A percentile compares a stretch with the other conserved stretches of the same genome.
Evolutionary conservation across 768 basidiomycete species (phyloP).

Genomic region (Mycena polygramma): DNA sequence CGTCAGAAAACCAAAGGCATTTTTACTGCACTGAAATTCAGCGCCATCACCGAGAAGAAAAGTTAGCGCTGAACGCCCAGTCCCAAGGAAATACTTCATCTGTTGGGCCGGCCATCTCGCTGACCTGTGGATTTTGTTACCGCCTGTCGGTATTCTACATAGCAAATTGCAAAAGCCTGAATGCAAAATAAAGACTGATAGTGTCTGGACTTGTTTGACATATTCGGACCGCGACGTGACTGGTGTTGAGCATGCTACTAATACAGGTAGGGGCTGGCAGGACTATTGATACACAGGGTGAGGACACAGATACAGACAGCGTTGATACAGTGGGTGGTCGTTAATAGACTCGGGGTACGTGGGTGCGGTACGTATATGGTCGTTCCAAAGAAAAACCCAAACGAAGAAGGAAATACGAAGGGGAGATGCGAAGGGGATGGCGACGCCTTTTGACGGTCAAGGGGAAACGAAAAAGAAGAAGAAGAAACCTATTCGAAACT

Average conservation of each 20-base stretch:
- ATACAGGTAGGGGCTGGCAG: slow-evolving; percentile 8
- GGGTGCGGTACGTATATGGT: neutral
- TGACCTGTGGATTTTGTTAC: too few species aligned
- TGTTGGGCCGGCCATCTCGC: too few species aligned
- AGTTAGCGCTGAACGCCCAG: too few species aligned
- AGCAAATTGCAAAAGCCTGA: too few species aligned
- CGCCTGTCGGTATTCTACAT: too few species aligned
- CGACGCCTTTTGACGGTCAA: slow-evolving; percentile 37
- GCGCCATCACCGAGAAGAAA: too few species aligned
- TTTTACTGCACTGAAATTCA: too few species aligned
- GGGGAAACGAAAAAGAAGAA: neutral
- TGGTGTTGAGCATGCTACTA: neutral
- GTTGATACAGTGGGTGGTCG: slow-evolving; percentile 27
- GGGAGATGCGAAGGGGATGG: slow-evolving; percentile 1
- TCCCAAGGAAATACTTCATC: too few species aligned
- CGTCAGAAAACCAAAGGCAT: too few species aligned
- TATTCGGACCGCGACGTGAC: neutral
- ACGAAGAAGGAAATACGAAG: neutral
- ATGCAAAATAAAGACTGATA: neutral
- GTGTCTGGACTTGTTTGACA: neutral
- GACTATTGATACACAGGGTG: slow-evolving; percentile 34
- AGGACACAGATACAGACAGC: slow-evolving; percentile 22
- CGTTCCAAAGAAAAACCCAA: neutral
- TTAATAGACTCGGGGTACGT: neutral
- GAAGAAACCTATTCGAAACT: slow-evolving; percentile 28